These are phyloP conservation scores for Sphagnum fallax DNA, from an alignment of 228 moss, liverwort and hornwort species.

Conservation along the genomic window DNA sequence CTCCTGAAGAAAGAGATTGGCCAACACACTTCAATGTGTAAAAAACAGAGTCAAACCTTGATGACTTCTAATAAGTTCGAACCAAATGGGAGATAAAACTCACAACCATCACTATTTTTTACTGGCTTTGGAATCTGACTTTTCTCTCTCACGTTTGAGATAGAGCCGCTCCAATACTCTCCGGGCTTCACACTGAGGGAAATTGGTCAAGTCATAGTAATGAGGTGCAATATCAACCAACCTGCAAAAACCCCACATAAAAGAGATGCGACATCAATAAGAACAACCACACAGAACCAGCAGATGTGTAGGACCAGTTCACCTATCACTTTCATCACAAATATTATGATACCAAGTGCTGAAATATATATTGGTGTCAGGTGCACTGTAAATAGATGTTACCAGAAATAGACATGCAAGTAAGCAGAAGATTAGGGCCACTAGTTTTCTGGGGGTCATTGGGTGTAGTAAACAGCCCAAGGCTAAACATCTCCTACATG, in stretches of 20 bases:
- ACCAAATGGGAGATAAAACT: not conserved
- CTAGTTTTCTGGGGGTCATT: no score
- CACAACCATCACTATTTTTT: slow-evolving; percentile 37
- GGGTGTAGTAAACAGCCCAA: no score
- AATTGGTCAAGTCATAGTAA: slow-evolving; percentile 93
- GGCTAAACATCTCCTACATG: no score
- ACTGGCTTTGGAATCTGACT: slow-evolving; percentile 52
- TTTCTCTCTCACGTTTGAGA: slow-evolving; percentile 88
- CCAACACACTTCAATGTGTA: no score
- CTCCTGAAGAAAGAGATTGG: no score
- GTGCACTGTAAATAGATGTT: not conserved
- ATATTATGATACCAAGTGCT: not conserved
- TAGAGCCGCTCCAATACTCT: slow-evolving; percentile 88
- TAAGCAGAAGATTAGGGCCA: not conserved
- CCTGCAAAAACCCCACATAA: slow-evolving; percentile 29
- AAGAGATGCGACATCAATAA: not conserved
- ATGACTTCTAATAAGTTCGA: no score
- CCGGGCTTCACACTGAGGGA: slow-evolving; percentile 96
- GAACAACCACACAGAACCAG: not conserved
- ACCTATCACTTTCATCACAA: no score
- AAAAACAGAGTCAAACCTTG: no score
- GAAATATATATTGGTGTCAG: not conserved
- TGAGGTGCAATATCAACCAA: slow-evolving; percentile 93
- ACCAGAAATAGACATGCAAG: not conserved
- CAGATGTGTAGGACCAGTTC: not conserved